These are phyloP conservation scores for Mycena crocata DNA, from an alignment of 768 basidiomycete genomes.

Conservation along the genomic window DNA sequence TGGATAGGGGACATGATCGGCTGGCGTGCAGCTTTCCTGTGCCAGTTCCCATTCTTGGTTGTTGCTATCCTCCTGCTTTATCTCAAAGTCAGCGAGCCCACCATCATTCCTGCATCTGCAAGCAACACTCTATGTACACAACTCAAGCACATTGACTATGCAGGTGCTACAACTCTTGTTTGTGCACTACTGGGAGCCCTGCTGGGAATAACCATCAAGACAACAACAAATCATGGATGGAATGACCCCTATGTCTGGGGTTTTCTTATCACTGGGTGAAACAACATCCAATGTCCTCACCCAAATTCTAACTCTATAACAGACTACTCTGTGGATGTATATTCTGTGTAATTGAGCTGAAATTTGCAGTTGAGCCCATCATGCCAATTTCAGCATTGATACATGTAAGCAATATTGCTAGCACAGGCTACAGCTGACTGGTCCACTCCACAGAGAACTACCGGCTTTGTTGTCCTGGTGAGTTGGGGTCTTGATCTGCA, in stretches of 20 bases:
- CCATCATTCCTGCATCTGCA: slow-evolving; percentile 7
- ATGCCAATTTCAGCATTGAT: too few relatives aligned
- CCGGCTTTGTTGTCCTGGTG: too few relatives aligned
- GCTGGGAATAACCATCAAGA: slow-evolving; percentile 25
- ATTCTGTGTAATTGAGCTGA: slow-evolving; percentile 71
- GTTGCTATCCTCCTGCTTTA: slow-evolving; percentile 21
- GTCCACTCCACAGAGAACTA: too few relatives aligned
- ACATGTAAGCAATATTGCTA: too few relatives aligned
- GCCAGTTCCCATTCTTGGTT: slow-evolving; percentile 53
- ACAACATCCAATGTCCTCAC: neutral
- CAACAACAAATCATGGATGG: slow-evolving; percentile 40
- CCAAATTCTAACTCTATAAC: neutral
- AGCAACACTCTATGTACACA: slow-evolving; percentile 42
- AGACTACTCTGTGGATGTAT: slow-evolving; percentile 54
- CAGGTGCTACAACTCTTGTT: slow-evolving; percentile 71
- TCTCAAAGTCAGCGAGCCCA: slow-evolving; percentile 30
- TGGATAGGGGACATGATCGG: slow-evolving; percentile 71
- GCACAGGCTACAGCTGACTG: too few relatives aligned
- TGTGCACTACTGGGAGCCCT: slow-evolving; percentile 55
- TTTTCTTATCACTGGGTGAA: slow-evolving; percentile 47
- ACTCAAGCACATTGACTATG: slow-evolving; percentile 69
- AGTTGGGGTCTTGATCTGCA: too few relatives aligned
- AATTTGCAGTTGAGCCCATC: slow-evolving; percentile 61
- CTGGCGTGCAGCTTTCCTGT: slow-evolving; percentile 72
- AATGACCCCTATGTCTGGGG: slow-evolving; percentile 64